Evolutionary conservation across 2,329 filamentous ascomycete genomes (phyloP).

Genomic region (Stachybotrys echinatus): DNA sequence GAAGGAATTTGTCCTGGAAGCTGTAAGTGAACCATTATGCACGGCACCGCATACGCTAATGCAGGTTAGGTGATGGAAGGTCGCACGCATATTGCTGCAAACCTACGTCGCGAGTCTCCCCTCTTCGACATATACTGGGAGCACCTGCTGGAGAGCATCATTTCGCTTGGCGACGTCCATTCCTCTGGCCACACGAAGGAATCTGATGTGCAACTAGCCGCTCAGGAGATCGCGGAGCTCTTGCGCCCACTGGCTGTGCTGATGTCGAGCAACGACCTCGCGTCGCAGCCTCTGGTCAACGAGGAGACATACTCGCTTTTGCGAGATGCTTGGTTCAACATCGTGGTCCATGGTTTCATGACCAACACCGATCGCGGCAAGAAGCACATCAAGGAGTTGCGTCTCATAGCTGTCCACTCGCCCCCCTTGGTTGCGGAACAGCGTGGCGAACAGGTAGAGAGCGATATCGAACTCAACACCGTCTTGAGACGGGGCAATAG

Average conservation of each 20-base stretch:
- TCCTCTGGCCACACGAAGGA: slow-evolving; percentile 69
- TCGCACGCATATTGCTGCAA: slow-evolving; percentile 70
- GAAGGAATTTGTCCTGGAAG: slow-evolving; percentile 61
- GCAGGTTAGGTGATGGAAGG: slow-evolving; percentile 63
- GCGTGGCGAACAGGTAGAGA: slow-evolving; percentile 84
- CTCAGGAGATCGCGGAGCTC: slow-evolving; percentile 81
- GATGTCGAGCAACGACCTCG: slow-evolving; percentile 62
- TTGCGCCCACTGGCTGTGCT: slow-evolving; percentile 83
- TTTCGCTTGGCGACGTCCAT: slow-evolving; percentile 83
- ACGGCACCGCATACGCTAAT: neutral
- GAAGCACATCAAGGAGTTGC: slow-evolving; percentile 69
- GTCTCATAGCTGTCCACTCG: slow-evolving; percentile 80
- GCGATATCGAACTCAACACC: slow-evolving; percentile 94
- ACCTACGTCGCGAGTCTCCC: slow-evolving; percentile 62
- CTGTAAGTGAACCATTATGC: slow-evolving; percentile 46
- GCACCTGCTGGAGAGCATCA: slow-evolving; percentile 78
- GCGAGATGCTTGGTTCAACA: slow-evolving; percentile 97
- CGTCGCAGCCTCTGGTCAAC: slow-evolving; percentile 42
- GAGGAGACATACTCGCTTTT: slow-evolving; percentile 70
- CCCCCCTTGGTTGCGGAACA: slow-evolving; percentile 84
- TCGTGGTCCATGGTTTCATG: slow-evolving; percentile 88
- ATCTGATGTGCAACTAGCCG: slow-evolving; percentile 74
- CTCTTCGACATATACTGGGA: slow-evolving; percentile 80
- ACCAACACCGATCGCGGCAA: slow-evolving; percentile 68
- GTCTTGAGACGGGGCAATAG: slow-evolving; percentile 83